These are phyloP conservation scores for Stipa capillata DNA, from an alignment of 176 grass and related monocot species.

Conservation along the genomic window DNA sequence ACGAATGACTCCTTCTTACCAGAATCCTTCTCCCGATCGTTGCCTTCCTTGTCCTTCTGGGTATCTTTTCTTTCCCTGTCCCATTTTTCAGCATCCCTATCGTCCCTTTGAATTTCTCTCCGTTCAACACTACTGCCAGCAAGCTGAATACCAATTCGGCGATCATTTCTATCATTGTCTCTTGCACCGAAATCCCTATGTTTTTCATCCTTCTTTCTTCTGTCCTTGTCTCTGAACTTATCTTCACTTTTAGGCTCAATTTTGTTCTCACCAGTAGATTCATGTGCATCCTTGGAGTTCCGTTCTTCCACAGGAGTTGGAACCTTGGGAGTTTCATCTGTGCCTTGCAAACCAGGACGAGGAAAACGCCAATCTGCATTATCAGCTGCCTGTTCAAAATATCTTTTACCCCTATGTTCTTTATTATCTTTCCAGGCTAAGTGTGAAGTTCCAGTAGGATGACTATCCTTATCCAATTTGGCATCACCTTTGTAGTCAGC, in stretches of 20 bases:
- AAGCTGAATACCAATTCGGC: conserved; percentile 31
- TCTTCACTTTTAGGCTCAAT: conserved; percentile 55
- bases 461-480: conserved; percentile 56
- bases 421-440: conserved; percentile 57
- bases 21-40: conserved; percentile 60
- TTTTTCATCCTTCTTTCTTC: conserved; percentile 61
- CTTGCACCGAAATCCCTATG: conserved; percentile 46
- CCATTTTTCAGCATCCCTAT: conserved; percentile 64
- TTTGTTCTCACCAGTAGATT: conserved; percentile 59
- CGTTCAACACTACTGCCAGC: conserved; percentile 33
- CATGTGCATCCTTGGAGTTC: conserved; percentile 38
- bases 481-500: conserved; percentile 40
- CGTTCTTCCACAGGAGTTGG: conserved; percentile 12
- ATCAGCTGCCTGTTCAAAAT: conserved; percentile 33
- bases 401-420: conserved; percentile 54
- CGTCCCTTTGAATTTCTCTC: conserved; percentile 66
- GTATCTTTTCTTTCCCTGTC: conserved; percentile 58
- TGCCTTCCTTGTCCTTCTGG: conserved; percentile 50
- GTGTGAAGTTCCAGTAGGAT: conserved; percentile 33
- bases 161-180: conserved; percentile 59
- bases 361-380: conserved; percentile 40
- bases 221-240: conserved; percentile 59
- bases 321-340: conserved; percentile 48
- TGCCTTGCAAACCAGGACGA: conserved; percentile 34
- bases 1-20: conserved; percentile 40